Conservation (phyloP, 805 yeast genomes). For the Hanseniaspora lindneri region DNA sequence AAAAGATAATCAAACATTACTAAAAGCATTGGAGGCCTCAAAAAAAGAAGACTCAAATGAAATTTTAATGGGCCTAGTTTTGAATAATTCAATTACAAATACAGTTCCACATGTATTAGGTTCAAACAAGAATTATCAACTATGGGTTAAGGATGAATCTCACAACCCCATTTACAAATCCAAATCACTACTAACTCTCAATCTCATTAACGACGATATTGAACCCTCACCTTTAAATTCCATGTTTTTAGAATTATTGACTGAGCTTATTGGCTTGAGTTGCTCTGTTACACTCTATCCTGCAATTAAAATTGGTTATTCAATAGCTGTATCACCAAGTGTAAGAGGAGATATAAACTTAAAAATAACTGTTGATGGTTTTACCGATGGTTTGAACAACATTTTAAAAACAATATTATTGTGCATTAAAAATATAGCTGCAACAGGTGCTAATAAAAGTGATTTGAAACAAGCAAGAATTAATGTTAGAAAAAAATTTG, state of each 20-base stretch:
- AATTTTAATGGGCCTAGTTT: slow-evolving; percentile 28
- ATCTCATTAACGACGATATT: slow-evolving; percentile 30
- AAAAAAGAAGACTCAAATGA: slow-evolving; percentile 22
- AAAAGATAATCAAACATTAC: slow-evolving; percentile 23
- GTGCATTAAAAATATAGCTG: slow-evolving; percentile 5
- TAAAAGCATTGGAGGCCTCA: slow-evolving; percentile 22
- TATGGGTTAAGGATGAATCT: slow-evolving; percentile 41
- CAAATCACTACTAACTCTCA: slow-evolving; percentile 36
- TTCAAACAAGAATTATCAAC: slow-evolving; percentile 31
- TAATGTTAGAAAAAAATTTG: slow-evolving; percentile 38
- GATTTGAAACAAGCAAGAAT: slow-evolving; percentile 39
- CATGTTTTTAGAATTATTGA: slow-evolving; percentile 43
- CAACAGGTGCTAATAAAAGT: slow-evolving; percentile 21
- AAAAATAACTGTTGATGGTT: slow-evolving; percentile 44
- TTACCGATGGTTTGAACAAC: slow-evolving; percentile 30
- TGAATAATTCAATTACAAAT: slow-evolving; percentile 24
- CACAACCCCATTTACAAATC: slow-evolving; percentile 22
- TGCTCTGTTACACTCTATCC: slow-evolving; percentile 39
- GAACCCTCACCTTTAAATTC: slow-evolving; percentile 31
- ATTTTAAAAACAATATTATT: slow-evolving; percentile 29
- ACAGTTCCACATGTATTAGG: slow-evolving; percentile 32
- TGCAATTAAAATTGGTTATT: slow-evolving; percentile 42
- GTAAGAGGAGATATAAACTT: slow-evolving; percentile 44
- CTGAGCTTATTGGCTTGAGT: slow-evolving; percentile 35
- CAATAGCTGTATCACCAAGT: slow-evolving; percentile 48